phyloP scores from a whole-genome alignment of 495 filamentous ascomycete species.

The Apiosordaria backusii region DNA sequence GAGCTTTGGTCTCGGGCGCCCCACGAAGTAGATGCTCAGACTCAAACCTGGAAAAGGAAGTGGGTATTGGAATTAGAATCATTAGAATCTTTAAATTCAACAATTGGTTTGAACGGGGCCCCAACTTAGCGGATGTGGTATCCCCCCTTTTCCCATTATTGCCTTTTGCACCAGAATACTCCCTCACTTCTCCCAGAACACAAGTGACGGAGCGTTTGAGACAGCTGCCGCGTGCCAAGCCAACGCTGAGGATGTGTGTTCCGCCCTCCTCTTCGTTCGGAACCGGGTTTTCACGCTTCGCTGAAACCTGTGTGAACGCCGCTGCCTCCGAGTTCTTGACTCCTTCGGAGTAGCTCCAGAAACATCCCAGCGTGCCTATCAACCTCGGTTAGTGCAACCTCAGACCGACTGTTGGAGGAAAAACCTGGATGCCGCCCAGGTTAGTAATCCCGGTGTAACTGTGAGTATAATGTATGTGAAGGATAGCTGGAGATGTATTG shows the following conservation, averaged over 20 bases:
- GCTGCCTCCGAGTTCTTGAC: background rate
- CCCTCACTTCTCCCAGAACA: constrained; percentile 21
- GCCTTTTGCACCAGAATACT: background rate
- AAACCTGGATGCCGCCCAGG: background rate
- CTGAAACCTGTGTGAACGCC: background rate
- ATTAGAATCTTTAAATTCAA: background rate
- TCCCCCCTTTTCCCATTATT: background rate
- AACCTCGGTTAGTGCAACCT: background rate
- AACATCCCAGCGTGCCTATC: background rate
- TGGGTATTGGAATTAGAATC: background rate
- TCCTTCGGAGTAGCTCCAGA: background rate
- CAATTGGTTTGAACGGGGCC: background rate
- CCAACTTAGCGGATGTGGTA: background rate
- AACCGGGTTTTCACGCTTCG: background rate
- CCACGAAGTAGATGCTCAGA: background rate
- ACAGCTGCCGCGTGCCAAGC: constrained; percentile 25
- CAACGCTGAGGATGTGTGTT: constrained; percentile 19
- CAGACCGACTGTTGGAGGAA: background rate
- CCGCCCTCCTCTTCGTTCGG: constrained; percentile 17
- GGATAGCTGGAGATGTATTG: background rate
- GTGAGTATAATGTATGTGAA: background rate
- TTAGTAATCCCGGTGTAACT: background rate
- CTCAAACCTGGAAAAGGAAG: background rate
- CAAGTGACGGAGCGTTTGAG: constrained; percentile 22
- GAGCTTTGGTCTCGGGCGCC: background rate